A percentile compares a stretch with the other conserved stretches of the same genome.
Conservation (phyloP, 163 green algal genomes). For the Scenedesmus sp. region DNA sequence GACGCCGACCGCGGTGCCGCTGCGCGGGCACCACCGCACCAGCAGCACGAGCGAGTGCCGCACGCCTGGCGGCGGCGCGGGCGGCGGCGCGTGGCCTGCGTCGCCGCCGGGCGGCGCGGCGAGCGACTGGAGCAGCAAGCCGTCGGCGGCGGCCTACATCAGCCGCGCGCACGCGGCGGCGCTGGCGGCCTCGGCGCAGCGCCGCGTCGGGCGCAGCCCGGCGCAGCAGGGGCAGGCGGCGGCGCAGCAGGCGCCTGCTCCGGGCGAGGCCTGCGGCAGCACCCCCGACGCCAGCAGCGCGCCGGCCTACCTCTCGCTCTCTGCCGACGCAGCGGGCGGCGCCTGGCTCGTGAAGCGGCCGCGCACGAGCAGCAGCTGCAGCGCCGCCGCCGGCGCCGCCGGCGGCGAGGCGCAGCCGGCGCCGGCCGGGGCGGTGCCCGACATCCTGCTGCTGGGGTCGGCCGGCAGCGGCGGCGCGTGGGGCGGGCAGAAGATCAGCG, state of each 20-base stretch:
- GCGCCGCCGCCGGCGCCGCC: background rate
- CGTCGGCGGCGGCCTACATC: conserved; percentile 47
- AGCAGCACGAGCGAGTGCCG: conserved; percentile 36
- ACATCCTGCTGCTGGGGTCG: too few species aligned
- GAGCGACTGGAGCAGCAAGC: conserved; percentile 5
- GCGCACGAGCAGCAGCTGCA: conserved; percentile 21
- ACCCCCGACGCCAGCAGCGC: too few species aligned
- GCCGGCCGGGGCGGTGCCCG: too few species aligned
- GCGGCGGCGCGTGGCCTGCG: background rate
- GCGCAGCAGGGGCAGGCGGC: background rate
- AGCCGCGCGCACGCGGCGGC: conserved; percentile 44
- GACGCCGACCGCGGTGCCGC: background rate
- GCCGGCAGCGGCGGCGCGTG: too few species aligned
- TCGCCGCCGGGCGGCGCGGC: conserved; percentile 6
- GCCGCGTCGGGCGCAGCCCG: background rate
- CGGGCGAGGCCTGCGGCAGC: background rate
- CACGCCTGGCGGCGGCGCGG: background rate
- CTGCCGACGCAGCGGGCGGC: background rate
- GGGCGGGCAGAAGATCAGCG: conserved; percentile 11
- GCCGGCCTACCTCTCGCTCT: too few species aligned
- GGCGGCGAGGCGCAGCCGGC: background rate
- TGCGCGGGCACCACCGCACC: conserved; percentile 16
- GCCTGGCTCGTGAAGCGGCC: conserved; percentile 13
- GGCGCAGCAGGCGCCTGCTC: background rate
- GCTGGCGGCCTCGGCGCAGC: conserved; percentile 30